Evolutionary conservation across 345 rosid genomes (phyloP), one percentile per base, ranked within the genome.

Genomic region (Corchorus capsularis): DNA sequence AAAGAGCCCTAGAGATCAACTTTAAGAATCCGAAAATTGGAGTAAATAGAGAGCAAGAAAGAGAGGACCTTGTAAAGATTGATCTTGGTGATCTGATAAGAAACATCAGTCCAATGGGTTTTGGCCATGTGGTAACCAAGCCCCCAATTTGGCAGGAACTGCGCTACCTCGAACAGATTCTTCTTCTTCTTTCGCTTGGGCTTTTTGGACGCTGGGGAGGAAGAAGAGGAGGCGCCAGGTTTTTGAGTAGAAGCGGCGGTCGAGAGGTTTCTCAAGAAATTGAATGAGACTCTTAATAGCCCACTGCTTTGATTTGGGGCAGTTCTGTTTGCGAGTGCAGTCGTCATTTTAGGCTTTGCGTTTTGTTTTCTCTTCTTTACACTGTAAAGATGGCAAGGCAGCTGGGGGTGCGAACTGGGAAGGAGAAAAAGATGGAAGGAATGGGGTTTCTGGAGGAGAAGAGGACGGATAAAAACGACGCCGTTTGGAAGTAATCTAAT

Each of bases 101-200:
- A 91, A 65, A 96, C 87, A 52, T 84, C 88, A n/a, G 62, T 72
- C 99, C 99, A 94, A 80, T 96, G 99, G 70, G 93, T 86, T 86
- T 96, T 94, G 46, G 99, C 97, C 96, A 92, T 82, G 82, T 92
- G 94, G 79, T 89, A 96, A 4, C 97, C 98, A 60, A 92, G 75
- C 19, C 99, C 99, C 98, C 98, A 92, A 49, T 91, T 88, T 57
- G 99, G 97, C 71, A 96, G 82, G 74, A 92, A 94, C 87, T 91
- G 97, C 71, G 92, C 96, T 10, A 94, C 97, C 76, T 96, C 98
- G 83, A 94, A 87, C n/a, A 96, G 77, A 79, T 96, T 96, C 89
- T 94, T 96, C 93, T 88, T 93, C 94, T 87, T 96, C 64, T 75
- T 92, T 63, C 89, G 82, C 82, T 83, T 91, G 2, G 86, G 85